These are phyloP conservation scores for Talaromyces adpressus DNA, from an alignment of 495 filamentous ascomycete species.

Conservation along the genomic window DNA sequence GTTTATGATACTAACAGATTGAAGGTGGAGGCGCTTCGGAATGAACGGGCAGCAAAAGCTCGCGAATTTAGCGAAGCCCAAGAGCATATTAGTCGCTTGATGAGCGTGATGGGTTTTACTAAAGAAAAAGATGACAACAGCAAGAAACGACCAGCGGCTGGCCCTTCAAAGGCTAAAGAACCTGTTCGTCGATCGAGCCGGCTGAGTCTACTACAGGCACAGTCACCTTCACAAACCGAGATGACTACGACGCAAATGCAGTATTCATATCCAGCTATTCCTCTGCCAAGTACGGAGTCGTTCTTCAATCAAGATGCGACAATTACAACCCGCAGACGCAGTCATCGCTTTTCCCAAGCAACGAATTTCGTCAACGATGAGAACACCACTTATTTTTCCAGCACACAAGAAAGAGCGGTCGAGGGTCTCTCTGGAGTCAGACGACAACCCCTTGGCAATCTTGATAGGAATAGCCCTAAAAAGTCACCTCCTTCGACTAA, in stretches of 20 bases:
- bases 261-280: background rate
- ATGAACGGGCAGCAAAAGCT: conserved; percentile 36
- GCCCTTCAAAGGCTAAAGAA: conserved; percentile 10
- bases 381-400: conserved; percentile 1
- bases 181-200: conserved; percentile 6
- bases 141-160: background rate
- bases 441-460: conserved; percentile 20
- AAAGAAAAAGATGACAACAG: conserved; percentile 7
- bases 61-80: conserved; percentile 43
- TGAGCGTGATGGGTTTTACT: conserved; percentile 40
- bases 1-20: background rate
- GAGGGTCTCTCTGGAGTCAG: background rate
- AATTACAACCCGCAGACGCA: background rate
- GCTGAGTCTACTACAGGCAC: background rate
- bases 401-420: conserved; percentile 1
- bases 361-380: background rate
- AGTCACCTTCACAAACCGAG: conserved; percentile 5
- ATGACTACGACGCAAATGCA: background rate
- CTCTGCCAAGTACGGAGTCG: background rate
- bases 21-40: conserved; percentile 32
- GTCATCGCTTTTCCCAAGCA: background rate
- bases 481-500: conserved; percentile 13
- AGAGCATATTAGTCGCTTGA: conserved; percentile 39
- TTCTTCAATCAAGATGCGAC: background rate
- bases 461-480: conserved; percentile 22